A percentile compares a stretch with the other conserved stretches of the same genome.
Conservation (phyloP, 768 basidiomycete species). For the Xerocomellus chrysenteron region DNA sequence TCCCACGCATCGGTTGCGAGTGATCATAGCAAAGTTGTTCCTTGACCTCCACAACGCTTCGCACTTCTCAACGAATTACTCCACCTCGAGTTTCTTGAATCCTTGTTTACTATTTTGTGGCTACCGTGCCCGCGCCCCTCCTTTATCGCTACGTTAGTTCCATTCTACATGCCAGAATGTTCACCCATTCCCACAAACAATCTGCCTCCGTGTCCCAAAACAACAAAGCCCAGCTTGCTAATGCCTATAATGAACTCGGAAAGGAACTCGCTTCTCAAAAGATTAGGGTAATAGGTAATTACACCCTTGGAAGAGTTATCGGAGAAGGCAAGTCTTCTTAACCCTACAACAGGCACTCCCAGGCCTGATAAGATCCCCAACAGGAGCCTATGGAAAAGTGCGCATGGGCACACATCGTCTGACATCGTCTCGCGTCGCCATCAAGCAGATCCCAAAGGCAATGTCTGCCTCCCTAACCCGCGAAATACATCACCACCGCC, state of each 20-base stretch:
- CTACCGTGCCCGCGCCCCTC: slow-evolving; percentile 36
- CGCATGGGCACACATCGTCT: slow-evolving; percentile 92
- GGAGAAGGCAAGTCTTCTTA: slow-evolving; percentile 74
- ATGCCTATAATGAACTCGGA: slow-evolving; percentile 95
- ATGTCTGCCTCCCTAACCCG: slow-evolving; percentile 90
- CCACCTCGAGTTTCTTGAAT: slow-evolving; percentile 15
- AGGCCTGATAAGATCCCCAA: slow-evolving; percentile 22
- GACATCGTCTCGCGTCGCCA: slow-evolving; percentile 87
- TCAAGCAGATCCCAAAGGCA: slow-evolving; percentile 97
- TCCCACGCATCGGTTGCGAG: slow-evolving; percentile 19
- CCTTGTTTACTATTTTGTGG: slow-evolving; percentile 26
- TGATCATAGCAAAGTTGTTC: slow-evolving; percentile 12
- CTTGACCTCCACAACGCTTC: slow-evolving; percentile 9
- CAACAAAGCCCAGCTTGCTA: slow-evolving; percentile 85
- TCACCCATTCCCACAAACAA: slow-evolving; percentile 57
- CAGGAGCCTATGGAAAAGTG: slow-evolving; percentile 95
- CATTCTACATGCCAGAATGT: slow-evolving; percentile 41
- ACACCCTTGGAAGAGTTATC: slow-evolving; percentile 90
- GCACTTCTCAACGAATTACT: slow-evolving; percentile 3
- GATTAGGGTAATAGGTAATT: slow-evolving; percentile 90
- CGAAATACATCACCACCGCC: slow-evolving; percentile 98
- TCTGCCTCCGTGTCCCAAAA: slow-evolving; percentile 66
- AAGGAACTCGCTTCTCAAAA: slow-evolving; percentile 92
- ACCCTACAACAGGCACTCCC: slow-evolving; percentile 10
- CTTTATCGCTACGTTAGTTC: slow-evolving; percentile 31